Base-by-base conservation (phyloP, 2,329 filamentous ascomycete genomes). In the Shiraia sp. region DNA sequence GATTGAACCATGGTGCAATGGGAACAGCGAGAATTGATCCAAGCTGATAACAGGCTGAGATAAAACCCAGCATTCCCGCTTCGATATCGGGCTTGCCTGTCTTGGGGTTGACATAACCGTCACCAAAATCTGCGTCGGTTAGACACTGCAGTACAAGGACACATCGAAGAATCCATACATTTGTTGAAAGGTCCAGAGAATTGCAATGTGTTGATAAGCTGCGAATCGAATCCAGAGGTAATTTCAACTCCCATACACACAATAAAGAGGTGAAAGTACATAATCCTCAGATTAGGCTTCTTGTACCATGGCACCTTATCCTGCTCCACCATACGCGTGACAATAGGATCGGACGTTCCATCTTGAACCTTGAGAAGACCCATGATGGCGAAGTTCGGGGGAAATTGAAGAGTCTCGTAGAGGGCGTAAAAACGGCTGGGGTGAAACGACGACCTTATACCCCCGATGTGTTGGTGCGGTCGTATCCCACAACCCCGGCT, bases 291-390 rank as follows among this genome's bases (percentile, higher is more conserved):
- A 45, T 74, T 70, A 13, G 42, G 51, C 42, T 72, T 72, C 55
- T 62, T 68, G 51, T 70, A 75, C 72, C 72, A 75, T 53, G 59
- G 60, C 10, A 72, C 62, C 47, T 63, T 70, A 47, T 75, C 73
- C 44, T 59, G 55, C 45, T 51, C 68, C 22, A 73, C 69, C 57
- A 75, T 66, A 47, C 68, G 66, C 32, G 71, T 72, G 54, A 75
- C 59, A 43, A 74, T 61, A 16, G 72, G 71, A 44, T 75, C 72
- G 28, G 69, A 57, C 10, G 53, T 55, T 26, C 55, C 59, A 51
- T 57, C 47, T 33, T 48, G 41, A 40, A 40, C 40, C 17, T 59
- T 58, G 45, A 59, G 24, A 47, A 64, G 43, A 32, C 42, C 59
- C 61, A 66, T 65, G 45, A 36, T 55, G 49, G 45, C 39, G 52